These are phyloP conservation scores for Rutstroemia sp. DNA, from an alignment of 2,329 filamentous ascomycete genomes.

Conservation along the genomic window DNA sequence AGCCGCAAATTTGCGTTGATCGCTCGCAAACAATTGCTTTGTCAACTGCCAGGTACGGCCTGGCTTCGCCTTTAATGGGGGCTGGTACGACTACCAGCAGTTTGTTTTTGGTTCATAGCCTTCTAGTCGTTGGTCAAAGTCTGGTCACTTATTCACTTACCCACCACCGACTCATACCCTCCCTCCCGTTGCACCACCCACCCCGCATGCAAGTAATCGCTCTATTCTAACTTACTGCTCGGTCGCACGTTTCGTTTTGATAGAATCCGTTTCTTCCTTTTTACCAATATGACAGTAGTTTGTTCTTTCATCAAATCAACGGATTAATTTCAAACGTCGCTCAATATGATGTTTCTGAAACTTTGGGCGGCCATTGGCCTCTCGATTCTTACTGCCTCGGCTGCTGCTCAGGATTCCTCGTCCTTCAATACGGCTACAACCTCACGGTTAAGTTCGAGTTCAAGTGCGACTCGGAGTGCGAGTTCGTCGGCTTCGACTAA, in stretches of 20 bases:
- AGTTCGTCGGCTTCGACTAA: background rate
- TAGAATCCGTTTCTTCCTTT: background rate
- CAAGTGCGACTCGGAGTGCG: background rate
- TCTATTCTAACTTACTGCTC: background rate
- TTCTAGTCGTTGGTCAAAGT: too few species aligned
- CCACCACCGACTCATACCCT: background rate
- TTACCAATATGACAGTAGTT: background rate
- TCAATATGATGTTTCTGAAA: constrained; percentile 1
- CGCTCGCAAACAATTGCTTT: background rate
- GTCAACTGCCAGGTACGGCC: background rate
- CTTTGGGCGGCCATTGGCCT: background rate
- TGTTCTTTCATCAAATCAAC: background rate
- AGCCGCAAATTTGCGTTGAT: background rate
- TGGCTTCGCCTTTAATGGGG: background rate
- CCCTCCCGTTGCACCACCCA: background rate
- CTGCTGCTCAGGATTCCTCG: background rate
- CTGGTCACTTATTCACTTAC: background rate
- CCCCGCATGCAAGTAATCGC: constrained; percentile 6
- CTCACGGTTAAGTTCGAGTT: background rate
- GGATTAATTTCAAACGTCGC: background rate
- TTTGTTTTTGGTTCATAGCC: too few species aligned
- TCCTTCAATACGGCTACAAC: background rate
- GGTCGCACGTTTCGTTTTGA: background rate
- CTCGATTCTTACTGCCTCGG: background rate
- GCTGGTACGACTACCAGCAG: background rate